Percentiles rank a stretch among this genome's conserved stretches.
phyloP scores from a whole-genome alignment of 768 basidiomycete genomes.

The Xerocomus brunneocitrinus region DNA sequence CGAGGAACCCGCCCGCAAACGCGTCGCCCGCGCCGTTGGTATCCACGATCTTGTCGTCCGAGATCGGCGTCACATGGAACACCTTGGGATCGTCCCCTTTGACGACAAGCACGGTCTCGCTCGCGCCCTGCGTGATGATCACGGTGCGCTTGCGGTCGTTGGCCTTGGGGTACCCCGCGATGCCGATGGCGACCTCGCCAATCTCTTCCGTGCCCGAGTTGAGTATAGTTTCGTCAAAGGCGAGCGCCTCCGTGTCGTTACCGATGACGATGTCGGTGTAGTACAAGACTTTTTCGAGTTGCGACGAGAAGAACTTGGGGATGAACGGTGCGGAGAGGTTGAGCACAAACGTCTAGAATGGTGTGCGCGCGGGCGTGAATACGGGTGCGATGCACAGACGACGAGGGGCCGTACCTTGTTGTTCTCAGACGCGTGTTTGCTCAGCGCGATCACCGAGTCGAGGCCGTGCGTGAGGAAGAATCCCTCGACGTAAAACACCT shows the following conservation, averaged over 20 bases:
- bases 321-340: constrained; percentile 99
- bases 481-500: constrained; percentile 91
- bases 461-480: constrained; percentile 96
- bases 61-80: constrained; percentile 55
- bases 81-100: constrained; percentile 47
- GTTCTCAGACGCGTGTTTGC: constrained; percentile 67
- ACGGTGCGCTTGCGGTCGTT: constrained; percentile 81
- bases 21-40: constrained; percentile 98
- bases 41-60: constrained; percentile 73
- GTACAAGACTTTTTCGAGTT: constrained; percentile 76
- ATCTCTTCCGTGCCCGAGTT: neutral
- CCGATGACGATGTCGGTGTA: constrained; percentile 89
- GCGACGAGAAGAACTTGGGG: constrained; percentile 82
- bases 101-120: constrained; percentile 72
- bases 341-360: constrained; percentile 68
- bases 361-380: neutral
- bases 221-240: constrained; percentile 75
- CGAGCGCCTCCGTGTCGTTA: constrained; percentile 93
- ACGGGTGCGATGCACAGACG: neutral
- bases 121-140: constrained; percentile 86
- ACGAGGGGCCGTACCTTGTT: constrained; percentile 54
- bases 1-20: constrained; percentile 95
- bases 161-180: constrained; percentile 73
- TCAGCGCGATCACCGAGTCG: constrained; percentile 64
- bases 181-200: constrained; percentile 14